phyloP scores from a whole-genome alignment of 1,284 basidiomycete species.

The Moesziomyces sp. region DNA sequence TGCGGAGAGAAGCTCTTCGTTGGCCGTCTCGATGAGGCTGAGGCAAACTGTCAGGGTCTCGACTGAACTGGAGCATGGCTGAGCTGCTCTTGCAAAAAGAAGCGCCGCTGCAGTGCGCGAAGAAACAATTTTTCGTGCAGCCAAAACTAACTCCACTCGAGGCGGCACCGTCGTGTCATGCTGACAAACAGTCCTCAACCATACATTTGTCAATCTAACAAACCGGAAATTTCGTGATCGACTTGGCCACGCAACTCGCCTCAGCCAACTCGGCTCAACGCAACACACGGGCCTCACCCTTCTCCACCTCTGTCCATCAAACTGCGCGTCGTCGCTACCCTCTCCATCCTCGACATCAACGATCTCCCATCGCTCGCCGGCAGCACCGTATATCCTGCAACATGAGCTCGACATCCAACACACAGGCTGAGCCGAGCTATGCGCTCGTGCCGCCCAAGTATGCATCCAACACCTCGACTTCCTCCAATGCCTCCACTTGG shows the following conservation, averaged over 20 bases:
- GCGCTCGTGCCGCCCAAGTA: conserved; percentile 50
- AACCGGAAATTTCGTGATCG: not conserved
- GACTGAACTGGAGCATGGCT: too few species aligned
- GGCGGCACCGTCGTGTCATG: not conserved
- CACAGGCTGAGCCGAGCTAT: conserved; percentile 34
- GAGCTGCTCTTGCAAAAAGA: not conserved
- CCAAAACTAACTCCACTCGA: not conserved
- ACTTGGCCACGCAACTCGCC: not conserved
- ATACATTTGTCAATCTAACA: too few species aligned
- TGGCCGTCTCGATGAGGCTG: too few species aligned
- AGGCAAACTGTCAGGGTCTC: not conserved
- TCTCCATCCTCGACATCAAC: not conserved
- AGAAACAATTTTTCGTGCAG: not conserved
- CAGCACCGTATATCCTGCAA: not conserved
- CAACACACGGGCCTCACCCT: not conserved
- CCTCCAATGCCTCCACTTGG: conserved; percentile 46
- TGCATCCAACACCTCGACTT: conserved; percentile 30
- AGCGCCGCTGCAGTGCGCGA: not conserved
- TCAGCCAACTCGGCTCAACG: not conserved
- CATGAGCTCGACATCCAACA: conserved; percentile 26
- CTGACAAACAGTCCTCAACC: not conserved
- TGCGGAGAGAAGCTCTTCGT: not conserved
- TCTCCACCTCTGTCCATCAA: not conserved
- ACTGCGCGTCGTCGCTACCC: not conserved
- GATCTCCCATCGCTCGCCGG: not conserved